These are phyloP conservation scores for Ceratobasidium sp. DNA, from an alignment of 1,284 basidiomycete genomes.

Conservation along the genomic window DNA sequence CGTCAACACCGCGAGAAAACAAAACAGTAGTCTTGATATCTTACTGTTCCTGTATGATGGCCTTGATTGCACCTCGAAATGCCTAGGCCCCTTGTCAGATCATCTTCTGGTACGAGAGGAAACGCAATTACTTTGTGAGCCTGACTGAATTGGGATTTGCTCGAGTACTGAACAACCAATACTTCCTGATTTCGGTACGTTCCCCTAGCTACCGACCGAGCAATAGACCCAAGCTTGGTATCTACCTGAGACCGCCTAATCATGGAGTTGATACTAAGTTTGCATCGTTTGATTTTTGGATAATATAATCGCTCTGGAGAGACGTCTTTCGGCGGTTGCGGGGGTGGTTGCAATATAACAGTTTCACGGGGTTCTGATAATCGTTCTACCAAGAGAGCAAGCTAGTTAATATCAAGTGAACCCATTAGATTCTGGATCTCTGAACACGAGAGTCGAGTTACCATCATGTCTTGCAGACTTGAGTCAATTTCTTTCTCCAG, in stretches of 20 bases:
- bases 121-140: background rate
- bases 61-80: background rate
- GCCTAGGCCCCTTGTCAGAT: background rate
- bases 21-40: no score
- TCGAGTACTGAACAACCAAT: constrained; percentile 28
- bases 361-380: background rate
- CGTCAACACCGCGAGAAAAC: background rate
- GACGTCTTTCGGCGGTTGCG: background rate
- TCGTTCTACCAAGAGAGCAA: background rate
- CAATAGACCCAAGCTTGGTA: background rate
- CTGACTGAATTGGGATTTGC: background rate
- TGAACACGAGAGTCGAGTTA: background rate
- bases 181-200: constrained; percentile 8
- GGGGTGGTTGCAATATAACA: background rate
- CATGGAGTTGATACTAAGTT: background rate
- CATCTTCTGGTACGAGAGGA: background rate
- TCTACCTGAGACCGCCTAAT: background rate
- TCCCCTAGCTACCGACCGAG: background rate
- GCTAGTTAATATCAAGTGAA: background rate
- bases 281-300: constrained; percentile 12
- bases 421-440: background rate
- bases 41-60: constrained; percentile 15
- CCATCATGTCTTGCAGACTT: constrained; percentile 17
- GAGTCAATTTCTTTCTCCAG: constrained; percentile 12
- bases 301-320: background rate